A percentile compares a stretch with the other conserved stretches of the same genome.
These are phyloP conservation scores for Wickerhamomyces sydowiorum DNA, from an alignment of 805 yeast genomes.

Conservation along the genomic window DNA sequence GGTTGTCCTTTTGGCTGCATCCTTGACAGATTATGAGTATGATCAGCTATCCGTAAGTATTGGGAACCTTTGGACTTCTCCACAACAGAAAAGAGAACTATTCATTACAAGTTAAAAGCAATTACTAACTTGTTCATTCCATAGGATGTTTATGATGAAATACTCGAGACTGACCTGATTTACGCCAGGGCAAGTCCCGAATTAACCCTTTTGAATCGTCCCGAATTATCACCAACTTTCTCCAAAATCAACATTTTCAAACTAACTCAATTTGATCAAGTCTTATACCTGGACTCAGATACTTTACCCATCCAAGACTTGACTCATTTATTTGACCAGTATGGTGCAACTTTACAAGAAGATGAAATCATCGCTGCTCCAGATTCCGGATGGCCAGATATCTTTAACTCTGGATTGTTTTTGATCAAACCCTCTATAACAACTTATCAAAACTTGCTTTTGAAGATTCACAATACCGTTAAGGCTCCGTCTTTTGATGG, in stretches of 20 bases:
- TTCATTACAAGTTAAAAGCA: neutral
- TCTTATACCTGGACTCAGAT: constrained; percentile 64
- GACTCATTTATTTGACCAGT: constrained; percentile 9
- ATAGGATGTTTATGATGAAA: constrained; percentile 16
- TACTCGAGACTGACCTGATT: constrained; percentile 22
- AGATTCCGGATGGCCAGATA: constrained; percentile 86
- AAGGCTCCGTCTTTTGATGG: constrained; percentile 62
- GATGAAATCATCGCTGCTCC: constrained; percentile 43
- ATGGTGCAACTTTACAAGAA: constrained; percentile 13
- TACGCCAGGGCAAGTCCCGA: constrained; percentile 20
- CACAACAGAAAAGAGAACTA: no score
- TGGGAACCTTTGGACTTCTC: no score
- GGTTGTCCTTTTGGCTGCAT: constrained; percentile 17
- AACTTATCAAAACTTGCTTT: constrained; percentile 35
- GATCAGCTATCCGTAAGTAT: constrained; percentile 5
- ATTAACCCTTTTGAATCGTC: constrained; percentile 35
- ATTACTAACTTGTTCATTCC: neutral
- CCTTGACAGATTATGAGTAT: constrained; percentile 12
- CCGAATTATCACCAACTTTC: constrained; percentile 46
- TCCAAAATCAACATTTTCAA: constrained; percentile 47
- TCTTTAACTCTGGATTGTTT: constrained; percentile 74
- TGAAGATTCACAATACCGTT: constrained; percentile 18
- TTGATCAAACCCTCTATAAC: constrained; percentile 44
- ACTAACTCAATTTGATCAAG: constrained; percentile 34
- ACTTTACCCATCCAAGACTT: constrained; percentile 40